phyloP scores from a whole-genome alignment of 2,329 filamentous ascomycete genomes.

The Colletotrichum sojae region DNA sequence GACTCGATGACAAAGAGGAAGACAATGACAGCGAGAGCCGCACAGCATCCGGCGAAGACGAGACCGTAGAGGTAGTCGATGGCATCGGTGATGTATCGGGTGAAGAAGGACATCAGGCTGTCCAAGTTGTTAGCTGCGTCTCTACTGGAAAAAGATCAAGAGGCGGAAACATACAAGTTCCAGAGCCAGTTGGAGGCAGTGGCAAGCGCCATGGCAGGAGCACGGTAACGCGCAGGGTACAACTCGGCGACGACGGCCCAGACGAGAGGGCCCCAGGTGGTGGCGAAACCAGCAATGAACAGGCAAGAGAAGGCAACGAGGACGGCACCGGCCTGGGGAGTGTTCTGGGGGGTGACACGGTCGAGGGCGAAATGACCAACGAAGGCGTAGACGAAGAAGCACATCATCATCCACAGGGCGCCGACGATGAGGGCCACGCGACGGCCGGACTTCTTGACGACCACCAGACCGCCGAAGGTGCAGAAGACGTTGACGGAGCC shows the following conservation, averaged over 20 bases:
- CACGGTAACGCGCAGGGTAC: slow-evolving; percentile 71
- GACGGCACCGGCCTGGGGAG: slow-evolving; percentile 66
- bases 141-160: slow-evolving; percentile 48
- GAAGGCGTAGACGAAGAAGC: slow-evolving; percentile 64
- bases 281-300: slow-evolving; percentile 77
- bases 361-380: slow-evolving; percentile 63
- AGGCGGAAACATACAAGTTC: slow-evolving; percentile 74
- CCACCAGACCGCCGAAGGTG: slow-evolving; percentile 75
- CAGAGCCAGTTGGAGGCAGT: slow-evolving; percentile 74
- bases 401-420: slow-evolving; percentile 72
- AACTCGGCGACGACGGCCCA: slow-evolving; percentile 77
- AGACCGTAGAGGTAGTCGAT: slow-evolving; percentile 81
- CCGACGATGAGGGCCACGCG: slow-evolving; percentile 74
- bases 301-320: slow-evolving; percentile 79
- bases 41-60: slow-evolving; percentile 78
- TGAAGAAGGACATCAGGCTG: slow-evolving; percentile 62
- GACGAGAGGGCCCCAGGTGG: slow-evolving; percentile 78
- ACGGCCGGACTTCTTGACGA: slow-evolving; percentile 76
- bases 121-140: slow-evolving; percentile 26
- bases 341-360: slow-evolving; percentile 56
- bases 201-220: slow-evolving; percentile 68
- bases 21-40: slow-evolving; percentile 73
- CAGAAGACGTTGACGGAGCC: slow-evolving; percentile 77
- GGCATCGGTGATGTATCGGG: slow-evolving; percentile 78
- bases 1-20: slow-evolving; percentile 84